Evolutionary conservation across 169 alveolate species (phyloP).

Genomic region (Plasmodium cynomolgi): DNA sequence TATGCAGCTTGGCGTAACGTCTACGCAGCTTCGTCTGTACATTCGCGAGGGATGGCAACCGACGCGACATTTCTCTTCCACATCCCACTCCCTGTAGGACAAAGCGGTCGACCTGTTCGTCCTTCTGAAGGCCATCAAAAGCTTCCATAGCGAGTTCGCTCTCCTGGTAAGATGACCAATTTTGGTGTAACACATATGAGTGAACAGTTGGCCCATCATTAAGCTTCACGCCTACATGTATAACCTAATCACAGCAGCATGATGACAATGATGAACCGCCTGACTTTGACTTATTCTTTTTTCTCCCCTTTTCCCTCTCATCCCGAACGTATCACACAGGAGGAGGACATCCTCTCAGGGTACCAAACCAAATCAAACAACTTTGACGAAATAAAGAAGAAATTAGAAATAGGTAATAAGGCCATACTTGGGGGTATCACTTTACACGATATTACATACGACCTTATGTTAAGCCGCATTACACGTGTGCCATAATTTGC

Average conservation of each 20-base stretch:
- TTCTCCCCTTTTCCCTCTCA: neutral
- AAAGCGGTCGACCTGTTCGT: conserved; percentile 86
- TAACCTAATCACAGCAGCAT: neutral
- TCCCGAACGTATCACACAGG: neutral
- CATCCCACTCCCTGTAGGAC: conserved; percentile 60
- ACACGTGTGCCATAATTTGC: neutral
- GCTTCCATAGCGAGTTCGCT: conserved; percentile 61
- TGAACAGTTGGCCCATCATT: neutral
- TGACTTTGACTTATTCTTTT: neutral
- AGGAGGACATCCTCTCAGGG: conserved; percentile 39
- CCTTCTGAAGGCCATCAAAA: conserved; percentile 78
- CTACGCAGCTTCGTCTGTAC: neutral
- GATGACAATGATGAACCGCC: neutral
- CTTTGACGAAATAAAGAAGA: conserved; percentile 14
- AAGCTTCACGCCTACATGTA: neutral
- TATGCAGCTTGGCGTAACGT: neutral
- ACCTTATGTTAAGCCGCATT: neutral
- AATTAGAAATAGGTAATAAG: conserved; percentile 52
- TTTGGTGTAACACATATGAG: neutral
- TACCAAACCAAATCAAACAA: conserved; percentile 29
- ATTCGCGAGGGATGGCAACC: neutral
- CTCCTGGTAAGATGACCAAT: conserved; percentile 7
- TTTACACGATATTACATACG: neutral
- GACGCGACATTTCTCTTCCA: neutral
- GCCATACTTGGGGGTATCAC: neutral